phyloP scores from a whole-genome alignment of 176 grass and related monocot genomes.

The Triticum turgidum region DNA sequence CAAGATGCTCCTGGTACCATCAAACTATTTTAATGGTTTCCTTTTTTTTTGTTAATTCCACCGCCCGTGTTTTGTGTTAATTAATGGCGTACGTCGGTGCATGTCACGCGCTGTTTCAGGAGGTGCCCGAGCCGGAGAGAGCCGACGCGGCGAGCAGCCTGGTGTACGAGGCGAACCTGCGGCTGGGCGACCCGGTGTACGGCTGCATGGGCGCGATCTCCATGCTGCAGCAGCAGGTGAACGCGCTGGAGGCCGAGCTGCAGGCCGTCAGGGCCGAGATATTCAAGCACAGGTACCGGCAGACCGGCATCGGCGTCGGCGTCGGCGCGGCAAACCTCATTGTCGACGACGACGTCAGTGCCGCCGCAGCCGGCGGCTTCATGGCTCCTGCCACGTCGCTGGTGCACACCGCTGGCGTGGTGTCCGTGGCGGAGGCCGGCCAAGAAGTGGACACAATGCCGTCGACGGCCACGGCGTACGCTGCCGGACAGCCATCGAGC shows the following conservation, averaged over 20 bases:
- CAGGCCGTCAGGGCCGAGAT: constrained; percentile 69
- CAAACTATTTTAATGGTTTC: neutral
- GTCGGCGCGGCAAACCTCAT: neutral
- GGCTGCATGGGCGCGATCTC: constrained; percentile 93
- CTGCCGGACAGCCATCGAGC: constrained; percentile 38
- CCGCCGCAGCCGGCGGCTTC: neutral
- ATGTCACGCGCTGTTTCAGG: constrained; percentile 44
- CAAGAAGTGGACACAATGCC: constrained; percentile 26
- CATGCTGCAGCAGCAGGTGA: constrained; percentile 72
- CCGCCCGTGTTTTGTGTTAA: neutral
- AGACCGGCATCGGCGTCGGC: constrained; percentile 5
- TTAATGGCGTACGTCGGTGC: constrained; percentile 13
- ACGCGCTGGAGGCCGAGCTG: constrained; percentile 80
- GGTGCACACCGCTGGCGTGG: constrained; percentile 18
- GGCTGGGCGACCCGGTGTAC: constrained; percentile 80
- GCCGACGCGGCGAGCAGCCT: constrained; percentile 89
- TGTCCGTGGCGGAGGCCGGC: constrained; percentile 29
- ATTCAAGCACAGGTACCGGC: constrained; percentile 76
- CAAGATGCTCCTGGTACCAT: constrained; percentile 87
- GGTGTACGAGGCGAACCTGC: constrained; percentile 88
- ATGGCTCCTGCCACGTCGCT: neutral
- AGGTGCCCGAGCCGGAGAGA: constrained; percentile 77
- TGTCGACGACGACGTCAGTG: neutral
- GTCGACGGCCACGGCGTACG: constrained; percentile 35
- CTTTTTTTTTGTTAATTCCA: neutral